phyloP scores from a whole-genome alignment of 495 filamentous ascomycete genomes.

The Aspergillus kassunensis region DNA sequence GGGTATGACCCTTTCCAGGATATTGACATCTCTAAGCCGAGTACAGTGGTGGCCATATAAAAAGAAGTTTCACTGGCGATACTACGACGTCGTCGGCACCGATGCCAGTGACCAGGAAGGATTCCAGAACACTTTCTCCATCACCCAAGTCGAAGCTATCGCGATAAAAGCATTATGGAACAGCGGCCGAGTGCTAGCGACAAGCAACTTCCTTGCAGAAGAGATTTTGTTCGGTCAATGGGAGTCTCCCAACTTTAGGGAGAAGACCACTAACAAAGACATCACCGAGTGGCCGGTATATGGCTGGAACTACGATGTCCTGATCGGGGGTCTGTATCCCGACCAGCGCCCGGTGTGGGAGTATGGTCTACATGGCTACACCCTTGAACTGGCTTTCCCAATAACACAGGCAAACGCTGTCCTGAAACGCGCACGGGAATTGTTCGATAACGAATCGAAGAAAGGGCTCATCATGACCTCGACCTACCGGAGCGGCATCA shows the following conservation, averaged over 20 bases:
- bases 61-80: conserved; percentile 16
- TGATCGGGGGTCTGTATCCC: conserved; percentile 14
- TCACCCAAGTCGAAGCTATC: conserved; percentile 5
- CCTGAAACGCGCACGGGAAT: conserved; percentile 5
- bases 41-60: conserved; percentile 16
- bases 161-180: conserved; percentile 13
- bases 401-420: conserved; percentile 8
- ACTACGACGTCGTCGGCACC: conserved; percentile 15
- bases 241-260: conserved; percentile 14
- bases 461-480: conserved; percentile 10
- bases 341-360: conserved; percentile 17
- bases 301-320: conserved; percentile 16
- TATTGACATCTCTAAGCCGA: no score
- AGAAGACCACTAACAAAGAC: conserved; percentile 14
- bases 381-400: conserved; percentile 12
- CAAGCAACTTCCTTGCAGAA: conserved; percentile 13
- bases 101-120: conserved; percentile 5
- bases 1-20: no score
- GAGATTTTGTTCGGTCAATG: conserved; percentile 15
- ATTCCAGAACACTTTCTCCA: conserved; percentile 16
- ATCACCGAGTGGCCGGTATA: conserved; percentile 12
- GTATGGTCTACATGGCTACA: conserved; percentile 11
- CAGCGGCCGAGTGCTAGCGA: conserved; percentile 7
- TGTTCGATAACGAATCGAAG: conserved; percentile 11
- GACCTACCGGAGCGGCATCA: conserved; percentile 14